phyloP scores from a whole-genome alignment of 1,284 basidiomycete genomes.

The Austropuccinia psidii region DNA sequence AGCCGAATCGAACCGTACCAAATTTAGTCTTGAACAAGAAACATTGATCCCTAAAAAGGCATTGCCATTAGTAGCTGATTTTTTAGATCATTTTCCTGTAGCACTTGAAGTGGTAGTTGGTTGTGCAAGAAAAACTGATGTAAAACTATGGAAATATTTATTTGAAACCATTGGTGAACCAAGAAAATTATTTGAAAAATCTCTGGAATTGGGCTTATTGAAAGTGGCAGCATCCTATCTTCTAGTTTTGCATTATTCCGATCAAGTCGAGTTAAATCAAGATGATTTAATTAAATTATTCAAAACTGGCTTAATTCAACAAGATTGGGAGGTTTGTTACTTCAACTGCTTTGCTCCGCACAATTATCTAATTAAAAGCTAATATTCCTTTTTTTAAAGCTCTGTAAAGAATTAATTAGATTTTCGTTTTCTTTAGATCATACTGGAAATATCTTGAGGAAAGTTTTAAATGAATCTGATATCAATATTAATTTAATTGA shows the following conservation, averaged over 20 bases:
- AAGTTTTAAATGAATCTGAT: constrained; percentile 19
- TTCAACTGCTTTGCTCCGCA: not conserved
- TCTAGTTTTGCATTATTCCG: constrained; percentile 83
- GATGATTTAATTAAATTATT: constrained; percentile 43
- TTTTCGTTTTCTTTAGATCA: constrained; percentile 79
- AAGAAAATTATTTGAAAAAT: constrained; percentile 81
- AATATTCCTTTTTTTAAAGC: constrained; percentile 48
- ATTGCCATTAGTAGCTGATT: constrained; percentile 64
- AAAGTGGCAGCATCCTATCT: constrained; percentile 90
- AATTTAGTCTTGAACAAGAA: constrained; percentile 18
- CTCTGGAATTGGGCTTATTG: constrained; percentile 64
- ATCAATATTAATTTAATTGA: no score
- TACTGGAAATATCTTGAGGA: constrained; percentile 16
- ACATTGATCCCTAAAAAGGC: constrained; percentile 49
- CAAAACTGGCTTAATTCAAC: constrained; percentile 39
- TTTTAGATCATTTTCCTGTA: constrained; percentile 84
- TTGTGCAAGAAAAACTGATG: constrained; percentile 94
- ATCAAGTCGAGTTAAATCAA: constrained; percentile 49
- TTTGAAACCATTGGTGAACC: constrained; percentile 88
- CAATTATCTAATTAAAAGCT: not conserved
- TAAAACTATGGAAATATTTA: constrained; percentile 77
- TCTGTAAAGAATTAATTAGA: constrained; percentile 79
- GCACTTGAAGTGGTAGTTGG: constrained; percentile 87
- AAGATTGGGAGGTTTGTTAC: constrained; percentile 42
- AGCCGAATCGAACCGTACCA: constrained; percentile 48